Conservation (phyloP, 2,329 filamentous ascomycete genomes). For the Biscogniauxia marginata region DNA sequence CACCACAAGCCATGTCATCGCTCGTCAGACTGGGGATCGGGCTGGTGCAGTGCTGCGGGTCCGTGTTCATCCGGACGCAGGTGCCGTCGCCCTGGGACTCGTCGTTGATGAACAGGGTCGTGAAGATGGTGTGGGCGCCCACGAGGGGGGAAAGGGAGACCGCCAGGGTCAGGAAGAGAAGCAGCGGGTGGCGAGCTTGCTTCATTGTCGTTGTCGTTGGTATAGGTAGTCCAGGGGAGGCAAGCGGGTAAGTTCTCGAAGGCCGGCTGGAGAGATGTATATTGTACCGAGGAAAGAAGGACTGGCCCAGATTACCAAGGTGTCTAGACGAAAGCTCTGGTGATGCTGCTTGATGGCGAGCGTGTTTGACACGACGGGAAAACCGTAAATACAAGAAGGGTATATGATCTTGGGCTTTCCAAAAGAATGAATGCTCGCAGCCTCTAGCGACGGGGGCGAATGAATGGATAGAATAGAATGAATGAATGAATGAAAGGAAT, state of each 20-base stretch:
- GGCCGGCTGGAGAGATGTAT: neutral
- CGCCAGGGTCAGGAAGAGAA: slow-evolving; percentile 33
- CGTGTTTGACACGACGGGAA: neutral
- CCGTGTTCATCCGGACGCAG: slow-evolving; percentile 65
- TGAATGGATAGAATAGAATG: neutral
- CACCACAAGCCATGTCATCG: slow-evolving; percentile 70
- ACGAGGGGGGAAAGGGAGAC: slow-evolving; percentile 36
- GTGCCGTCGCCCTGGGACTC: slow-evolving; percentile 67
- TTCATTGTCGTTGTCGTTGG: slow-evolving; percentile 30
- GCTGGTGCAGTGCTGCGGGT: slow-evolving; percentile 49
- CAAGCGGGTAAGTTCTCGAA: neutral
- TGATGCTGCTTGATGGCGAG: neutral
- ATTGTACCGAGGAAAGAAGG: neutral
- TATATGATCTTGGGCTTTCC: neutral
- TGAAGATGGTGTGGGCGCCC: slow-evolving; percentile 61
- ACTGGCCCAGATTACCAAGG: too few relatives aligned
- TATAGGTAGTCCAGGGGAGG: neutral
- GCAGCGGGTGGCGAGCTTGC: slow-evolving; percentile 18
- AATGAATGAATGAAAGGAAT: slow-evolving; percentile 6
- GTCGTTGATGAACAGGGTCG: slow-evolving; percentile 61
- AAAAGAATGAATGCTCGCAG: neutral
- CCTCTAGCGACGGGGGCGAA: neutral
- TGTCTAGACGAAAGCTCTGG: neutral
- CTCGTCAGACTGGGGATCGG: slow-evolving; percentile 59
- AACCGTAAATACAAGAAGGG: neutral